Conservation (phyloP, 306 rosid species). For the Prunus persica region DNA sequence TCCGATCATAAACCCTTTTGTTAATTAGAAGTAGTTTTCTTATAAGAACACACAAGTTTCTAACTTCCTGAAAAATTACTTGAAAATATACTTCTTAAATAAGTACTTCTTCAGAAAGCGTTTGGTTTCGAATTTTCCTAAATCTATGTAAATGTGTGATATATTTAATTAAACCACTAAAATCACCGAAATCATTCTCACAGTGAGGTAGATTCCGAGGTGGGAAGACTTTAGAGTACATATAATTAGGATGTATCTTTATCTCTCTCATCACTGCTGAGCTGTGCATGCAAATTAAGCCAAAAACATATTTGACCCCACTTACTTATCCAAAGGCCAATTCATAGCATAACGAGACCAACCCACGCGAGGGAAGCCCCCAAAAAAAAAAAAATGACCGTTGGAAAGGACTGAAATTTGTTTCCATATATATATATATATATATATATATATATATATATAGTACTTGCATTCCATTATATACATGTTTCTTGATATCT, state of each 20-base stretch:
- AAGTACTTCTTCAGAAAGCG: too few species aligned
- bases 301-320: slow-evolving; percentile 4
- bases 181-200: not conserved
- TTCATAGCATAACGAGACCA: not conserved
- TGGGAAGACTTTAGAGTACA: not conserved
- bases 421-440: not conserved
- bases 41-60: too few species aligned
- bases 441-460: not conserved
- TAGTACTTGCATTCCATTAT: not conserved
- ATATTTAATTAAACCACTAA: not conserved
- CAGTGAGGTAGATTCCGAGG: slow-evolving; percentile 2
- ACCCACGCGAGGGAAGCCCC: not conserved
- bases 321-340: not conserved
- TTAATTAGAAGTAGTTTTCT: too few species aligned
- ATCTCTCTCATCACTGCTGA: not conserved
- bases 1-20: too few species aligned
- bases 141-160: too few species aligned
- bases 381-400: slow-evolving; percentile 49
- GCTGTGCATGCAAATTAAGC: not conserved
- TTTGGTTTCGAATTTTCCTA: too few species aligned
- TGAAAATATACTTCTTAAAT: too few species aligned
- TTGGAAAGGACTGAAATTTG: slow-evolving; percentile 26
- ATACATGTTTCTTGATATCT: not conserved
- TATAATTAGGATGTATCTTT: not conserved
- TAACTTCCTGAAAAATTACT: too few species aligned